Percentiles rank a stretch among this genome's conserved stretches.
These are phyloP conservation scores for Colletotrichum trifolii DNA, from an alignment of 2,329 filamentous ascomycete species.

Conservation along the genomic window DNA sequence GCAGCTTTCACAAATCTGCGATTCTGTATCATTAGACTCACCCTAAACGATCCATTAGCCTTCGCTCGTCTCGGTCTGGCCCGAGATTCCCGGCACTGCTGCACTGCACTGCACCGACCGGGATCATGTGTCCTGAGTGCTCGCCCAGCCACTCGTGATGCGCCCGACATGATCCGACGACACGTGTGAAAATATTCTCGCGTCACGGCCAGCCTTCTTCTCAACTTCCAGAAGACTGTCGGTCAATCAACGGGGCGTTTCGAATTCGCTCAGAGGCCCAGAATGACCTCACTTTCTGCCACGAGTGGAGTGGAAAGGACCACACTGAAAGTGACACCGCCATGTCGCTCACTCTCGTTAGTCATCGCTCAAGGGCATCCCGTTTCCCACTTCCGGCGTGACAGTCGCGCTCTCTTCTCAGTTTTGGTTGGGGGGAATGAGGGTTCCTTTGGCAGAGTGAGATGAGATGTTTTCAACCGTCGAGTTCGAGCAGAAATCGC, in stretches of 20 bases:
- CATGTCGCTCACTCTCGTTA: not conserved
- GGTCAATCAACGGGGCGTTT: not conserved
- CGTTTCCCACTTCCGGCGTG: too few relatives aligned
- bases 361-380: not conserved
- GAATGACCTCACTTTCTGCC: not conserved
- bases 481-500: too few relatives aligned
- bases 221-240: not conserved
- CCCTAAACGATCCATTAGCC: not conserved
- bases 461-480: too few relatives aligned
- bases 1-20: too few relatives aligned
- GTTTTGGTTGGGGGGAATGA: too few relatives aligned
- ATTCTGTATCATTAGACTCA: not conserved
- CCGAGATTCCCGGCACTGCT: not conserved
- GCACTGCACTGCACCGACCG: conserved; percentile 14
- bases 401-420: too few relatives aligned
- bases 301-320: not conserved
- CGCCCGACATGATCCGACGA: conserved; percentile 9
- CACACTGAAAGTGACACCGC: too few relatives aligned
- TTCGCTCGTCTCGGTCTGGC: too few relatives aligned
- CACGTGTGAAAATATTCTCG: not conserved
- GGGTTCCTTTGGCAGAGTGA: too few relatives aligned
- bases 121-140: conserved; percentile 3
- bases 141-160: conserved; percentile 9
- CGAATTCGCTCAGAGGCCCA: not conserved
- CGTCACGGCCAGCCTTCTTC: too few relatives aligned